Conservation (phyloP, 2,329 filamentous ascomycete species). For the Phaeosphaeria sp. region DNA sequence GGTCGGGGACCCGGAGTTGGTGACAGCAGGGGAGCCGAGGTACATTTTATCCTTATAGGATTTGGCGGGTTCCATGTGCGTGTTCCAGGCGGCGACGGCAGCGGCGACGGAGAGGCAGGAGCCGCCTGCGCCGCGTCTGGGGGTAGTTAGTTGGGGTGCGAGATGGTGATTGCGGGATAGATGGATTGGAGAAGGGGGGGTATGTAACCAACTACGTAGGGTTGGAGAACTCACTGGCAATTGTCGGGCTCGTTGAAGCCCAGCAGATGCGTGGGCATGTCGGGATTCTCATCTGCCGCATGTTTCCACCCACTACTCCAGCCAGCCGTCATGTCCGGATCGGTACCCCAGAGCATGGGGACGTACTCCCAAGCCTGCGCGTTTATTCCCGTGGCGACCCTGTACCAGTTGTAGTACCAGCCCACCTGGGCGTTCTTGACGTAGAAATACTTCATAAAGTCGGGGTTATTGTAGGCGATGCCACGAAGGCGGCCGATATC, state of each 20-base stretch:
- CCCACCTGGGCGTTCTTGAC: slow-evolving; percentile 49
- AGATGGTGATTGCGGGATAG: neutral
- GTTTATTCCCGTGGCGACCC: slow-evolving; percentile 43
- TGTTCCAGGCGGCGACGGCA: slow-evolving; percentile 21
- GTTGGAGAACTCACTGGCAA: slow-evolving; percentile 23
- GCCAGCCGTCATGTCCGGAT: slow-evolving; percentile 13
- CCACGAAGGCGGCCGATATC: slow-evolving; percentile 56
- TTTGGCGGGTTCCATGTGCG: slow-evolving; percentile 27
- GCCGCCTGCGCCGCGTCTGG: slow-evolving; percentile 21
- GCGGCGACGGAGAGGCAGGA: slow-evolving; percentile 28
- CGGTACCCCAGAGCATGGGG: slow-evolving; percentile 55
- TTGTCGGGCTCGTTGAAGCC: slow-evolving; percentile 47
- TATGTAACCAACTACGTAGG: no score
- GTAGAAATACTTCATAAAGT: slow-evolving; percentile 59
- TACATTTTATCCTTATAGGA: slow-evolving; percentile 24
- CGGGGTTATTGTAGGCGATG: slow-evolving; percentile 68
- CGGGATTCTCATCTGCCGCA: slow-evolving; percentile 2
- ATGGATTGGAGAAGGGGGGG: neutral
- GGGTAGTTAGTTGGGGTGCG: no score
- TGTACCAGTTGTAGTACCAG: slow-evolving; percentile 75
- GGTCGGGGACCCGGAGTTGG: slow-evolving; percentile 25
- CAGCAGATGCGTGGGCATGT: slow-evolving; percentile 28
- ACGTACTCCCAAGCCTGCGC: slow-evolving; percentile 61
- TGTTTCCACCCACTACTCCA: slow-evolving; percentile 28
- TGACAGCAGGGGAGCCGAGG: slow-evolving; percentile 41